phyloP scores from a whole-genome alignment of 352 stramenopile species.

The Hyaloperonospora arabidopsidis region DNA sequence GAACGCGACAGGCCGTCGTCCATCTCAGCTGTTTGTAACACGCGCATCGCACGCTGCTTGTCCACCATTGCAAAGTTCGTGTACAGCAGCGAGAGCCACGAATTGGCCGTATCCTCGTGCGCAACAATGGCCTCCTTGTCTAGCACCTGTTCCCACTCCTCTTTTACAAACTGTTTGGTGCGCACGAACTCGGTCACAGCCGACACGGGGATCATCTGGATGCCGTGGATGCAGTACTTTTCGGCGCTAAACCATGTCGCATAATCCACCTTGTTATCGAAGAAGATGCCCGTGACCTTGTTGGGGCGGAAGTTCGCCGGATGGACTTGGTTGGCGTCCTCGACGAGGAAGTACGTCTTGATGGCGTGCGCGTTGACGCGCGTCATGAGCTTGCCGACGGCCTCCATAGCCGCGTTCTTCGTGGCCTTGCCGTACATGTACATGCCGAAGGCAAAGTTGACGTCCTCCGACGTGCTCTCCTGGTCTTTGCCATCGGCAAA shows the following conservation, averaged over 20 bases:
- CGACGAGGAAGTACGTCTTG: constrained; percentile 59
- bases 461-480: constrained; percentile 56
- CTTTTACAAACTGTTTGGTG: constrained; percentile 40
- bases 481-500: constrained; percentile 61
- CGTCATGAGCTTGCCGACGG: constrained; percentile 42
- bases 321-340: constrained; percentile 31
- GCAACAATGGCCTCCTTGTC: constrained; percentile 40
- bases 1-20: constrained; percentile 62
- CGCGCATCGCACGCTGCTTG: constrained; percentile 38
- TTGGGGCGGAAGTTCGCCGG: constrained; percentile 26
- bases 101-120: constrained; percentile 28
- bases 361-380: constrained; percentile 19
- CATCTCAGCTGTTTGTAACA: constrained; percentile 52
- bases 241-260: constrained; percentile 69
- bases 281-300: constrained; percentile 60
- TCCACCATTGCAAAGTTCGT: constrained; percentile 53
- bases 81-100: constrained; percentile 52
- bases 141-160: constrained; percentile 60
- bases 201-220: constrained; percentile 74
- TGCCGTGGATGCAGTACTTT: constrained; percentile 72
- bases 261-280: constrained; percentile 76
- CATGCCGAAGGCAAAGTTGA: constrained; percentile 54
- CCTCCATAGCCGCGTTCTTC: constrained; percentile 21
- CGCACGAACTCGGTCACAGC: constrained; percentile 53
- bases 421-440: constrained; percentile 50